phyloP scores from a whole-genome alignment of 208 protist genomes.

The Trypanosoma cruzi region DNA sequence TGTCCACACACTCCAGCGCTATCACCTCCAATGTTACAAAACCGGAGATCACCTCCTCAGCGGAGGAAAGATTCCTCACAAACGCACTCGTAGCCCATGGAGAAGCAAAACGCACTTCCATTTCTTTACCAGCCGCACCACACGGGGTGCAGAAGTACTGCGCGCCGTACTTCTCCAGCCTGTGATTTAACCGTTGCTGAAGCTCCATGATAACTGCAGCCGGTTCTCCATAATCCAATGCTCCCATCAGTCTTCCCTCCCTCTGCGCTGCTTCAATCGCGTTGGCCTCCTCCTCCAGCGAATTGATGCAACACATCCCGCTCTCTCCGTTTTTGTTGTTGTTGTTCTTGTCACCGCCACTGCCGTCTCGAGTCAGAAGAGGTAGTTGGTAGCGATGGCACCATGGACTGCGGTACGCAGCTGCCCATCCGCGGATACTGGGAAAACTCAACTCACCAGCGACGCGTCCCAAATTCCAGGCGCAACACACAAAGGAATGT shows the following conservation, averaged over 20 bases:
- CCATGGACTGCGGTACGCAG: slow-evolving; percentile 19
- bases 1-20: not conserved
- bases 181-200: slow-evolving; percentile 8
- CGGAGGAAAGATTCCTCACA: not conserved
- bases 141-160: slow-evolving; percentile 1
- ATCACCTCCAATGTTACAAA: slow-evolving; percentile 13
- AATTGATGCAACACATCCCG: not conserved
- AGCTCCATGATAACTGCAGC: not conserved
- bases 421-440: too few species aligned
- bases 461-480: slow-evolving; percentile 12
- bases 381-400: slow-evolving; percentile 4
- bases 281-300: not conserved
- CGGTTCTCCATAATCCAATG: not conserved
- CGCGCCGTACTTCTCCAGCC: not conserved
- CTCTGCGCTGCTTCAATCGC: not conserved
- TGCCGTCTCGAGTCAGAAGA: not conserved
- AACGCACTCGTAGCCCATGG: slow-evolving; percentile 9
- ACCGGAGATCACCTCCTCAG: not conserved
- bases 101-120: not conserved
- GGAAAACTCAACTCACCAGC: not conserved
- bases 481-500: slow-evolving; percentile 26
- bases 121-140: not conserved
- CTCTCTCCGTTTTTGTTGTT: not conserved
- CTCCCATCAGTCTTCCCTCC: not conserved
- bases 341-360: not conserved